These are phyloP conservation scores for Cyclotella cryptica DNA, from an alignment of 108 stramenopile species.

Conservation along the genomic window DNA sequence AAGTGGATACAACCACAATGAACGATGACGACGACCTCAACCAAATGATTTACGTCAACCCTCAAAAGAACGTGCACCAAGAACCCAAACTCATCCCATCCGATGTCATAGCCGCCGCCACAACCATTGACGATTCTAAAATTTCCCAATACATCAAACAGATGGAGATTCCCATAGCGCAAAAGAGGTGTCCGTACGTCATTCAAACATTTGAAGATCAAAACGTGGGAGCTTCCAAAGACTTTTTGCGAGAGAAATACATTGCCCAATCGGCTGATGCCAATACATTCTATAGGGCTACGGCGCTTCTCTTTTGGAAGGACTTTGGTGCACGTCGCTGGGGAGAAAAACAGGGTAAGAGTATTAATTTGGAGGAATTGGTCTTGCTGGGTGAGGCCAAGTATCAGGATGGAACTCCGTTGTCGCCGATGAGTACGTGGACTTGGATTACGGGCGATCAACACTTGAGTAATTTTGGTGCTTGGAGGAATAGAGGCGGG, in stretches of 20 bases:
- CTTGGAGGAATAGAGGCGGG: constrained; percentile 60
- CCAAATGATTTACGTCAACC: neutral
- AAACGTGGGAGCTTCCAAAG: constrained; percentile 28
- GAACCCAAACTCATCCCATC: constrained; percentile 17
- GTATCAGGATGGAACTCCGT: constrained; percentile 49
- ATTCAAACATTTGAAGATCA: constrained; percentile 37
- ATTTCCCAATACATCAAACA: neutral
- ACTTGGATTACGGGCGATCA: constrained; percentile 81
- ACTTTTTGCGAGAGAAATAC: constrained; percentile 50
- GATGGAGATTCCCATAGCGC: constrained; percentile 28
- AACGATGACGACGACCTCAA: neutral
- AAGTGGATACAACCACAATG: neutral
- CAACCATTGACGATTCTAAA: neutral
- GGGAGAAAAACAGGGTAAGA: constrained; percentile 29
- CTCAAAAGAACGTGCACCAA: neutral
- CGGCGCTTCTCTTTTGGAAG: constrained; percentile 62
- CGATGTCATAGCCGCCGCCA: constrained; percentile 1
- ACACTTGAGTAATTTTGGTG: constrained; percentile 70
- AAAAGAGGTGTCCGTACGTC: constrained; percentile 54
- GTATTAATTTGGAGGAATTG: constrained; percentile 37
- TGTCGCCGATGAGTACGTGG: constrained; percentile 54
- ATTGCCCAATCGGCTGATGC: constrained; percentile 45
- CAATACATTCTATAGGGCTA: constrained; percentile 69
- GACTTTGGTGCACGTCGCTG: constrained; percentile 56
- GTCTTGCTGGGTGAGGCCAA: constrained; percentile 35